These are phyloP conservation scores for Lunasporangiospora selenospora DNA, from an alignment of 192 early-diverging fungal genomes.

Conservation along the genomic window DNA sequence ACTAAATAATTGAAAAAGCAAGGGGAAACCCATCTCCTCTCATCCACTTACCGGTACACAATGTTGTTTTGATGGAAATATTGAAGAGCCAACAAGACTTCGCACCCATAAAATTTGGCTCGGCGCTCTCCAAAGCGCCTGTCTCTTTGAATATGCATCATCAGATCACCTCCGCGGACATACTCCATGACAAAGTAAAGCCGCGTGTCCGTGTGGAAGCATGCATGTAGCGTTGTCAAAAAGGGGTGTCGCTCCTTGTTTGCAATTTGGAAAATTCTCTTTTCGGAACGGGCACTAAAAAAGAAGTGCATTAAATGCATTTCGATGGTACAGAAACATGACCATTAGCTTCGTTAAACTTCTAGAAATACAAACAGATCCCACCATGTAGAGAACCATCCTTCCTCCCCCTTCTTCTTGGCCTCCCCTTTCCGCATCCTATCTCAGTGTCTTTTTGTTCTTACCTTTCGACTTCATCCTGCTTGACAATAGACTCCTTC, in stretches of 20 bases:
- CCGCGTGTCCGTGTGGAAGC: slow-evolving; percentile 92
- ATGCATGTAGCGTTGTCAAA: slow-evolving; percentile 94
- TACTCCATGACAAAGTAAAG: slow-evolving; percentile 99
- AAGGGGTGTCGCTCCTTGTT: slow-evolving; percentile 94
- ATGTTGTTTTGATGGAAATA: slow-evolving; percentile 88
- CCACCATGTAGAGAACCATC: too few species aligned
- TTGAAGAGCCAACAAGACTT: slow-evolving; percentile 89
- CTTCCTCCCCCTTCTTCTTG: too few species aligned
- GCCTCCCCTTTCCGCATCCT: background rate
- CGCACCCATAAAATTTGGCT: slow-evolving; percentile 90
- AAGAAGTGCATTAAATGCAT: too few species aligned
- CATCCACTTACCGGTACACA: slow-evolving; percentile 75
- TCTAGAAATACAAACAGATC: too few species aligned
- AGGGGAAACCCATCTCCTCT: too few species aligned
- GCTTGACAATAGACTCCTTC: slow-evolving; percentile 97
- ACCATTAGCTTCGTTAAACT: too few species aligned
- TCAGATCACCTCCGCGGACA: slow-evolving; percentile 95
- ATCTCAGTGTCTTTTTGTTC: background rate
- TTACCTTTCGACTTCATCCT: slow-evolving; percentile 85
- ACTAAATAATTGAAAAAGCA: too few species aligned
- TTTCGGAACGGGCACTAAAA: slow-evolving; percentile 84
- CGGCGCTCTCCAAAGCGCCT: slow-evolving; percentile 83
- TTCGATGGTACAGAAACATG: too few species aligned
- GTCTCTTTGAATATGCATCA: slow-evolving; percentile 97
- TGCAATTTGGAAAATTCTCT: slow-evolving; percentile 94